phyloP scores from a whole-genome alignment of 768 basidiomycete species.

The Lactarius quietus region DNA sequence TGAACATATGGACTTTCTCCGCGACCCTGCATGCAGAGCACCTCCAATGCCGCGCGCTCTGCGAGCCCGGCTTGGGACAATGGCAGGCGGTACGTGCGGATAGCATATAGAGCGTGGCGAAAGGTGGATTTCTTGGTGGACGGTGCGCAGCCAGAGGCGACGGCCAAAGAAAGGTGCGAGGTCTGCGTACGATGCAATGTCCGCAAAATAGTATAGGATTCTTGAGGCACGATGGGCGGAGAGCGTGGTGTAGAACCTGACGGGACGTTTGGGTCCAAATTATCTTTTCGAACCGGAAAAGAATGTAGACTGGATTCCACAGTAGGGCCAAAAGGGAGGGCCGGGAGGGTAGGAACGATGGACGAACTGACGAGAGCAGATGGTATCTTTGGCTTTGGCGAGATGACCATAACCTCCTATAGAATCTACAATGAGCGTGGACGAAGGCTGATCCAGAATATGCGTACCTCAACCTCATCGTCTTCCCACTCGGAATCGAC shows the following conservation, averaged over 20 bases:
- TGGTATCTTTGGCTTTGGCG: conserved; percentile 17
- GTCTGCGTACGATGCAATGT: conserved; percentile 22
- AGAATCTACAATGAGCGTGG: background rate
- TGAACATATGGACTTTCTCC: conserved; percentile 20
- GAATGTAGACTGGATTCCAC: background rate
- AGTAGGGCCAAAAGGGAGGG: conserved; percentile 8
- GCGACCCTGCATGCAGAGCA: conserved; percentile 3
- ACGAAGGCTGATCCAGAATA: background rate
- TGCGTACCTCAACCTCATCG: conserved; percentile 26
- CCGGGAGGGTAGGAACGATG: conserved; percentile 1
- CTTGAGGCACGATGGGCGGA: background rate
- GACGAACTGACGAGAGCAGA: conserved; percentile 2
- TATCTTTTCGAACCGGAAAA: background rate
- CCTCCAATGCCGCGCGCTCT: conserved; percentile 19
- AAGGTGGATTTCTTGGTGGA: conserved; percentile 15
- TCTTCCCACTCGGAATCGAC: conserved; percentile 28
- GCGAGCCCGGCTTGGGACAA: conserved; percentile 12
- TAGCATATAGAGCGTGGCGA: conserved; percentile 22
- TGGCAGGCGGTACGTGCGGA: conserved; percentile 24
- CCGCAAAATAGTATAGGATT: conserved; percentile 25
- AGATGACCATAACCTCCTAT: conserved; percentile 27
- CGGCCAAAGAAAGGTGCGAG: conserved; percentile 21
- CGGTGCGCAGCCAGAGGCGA: conserved; percentile 11
- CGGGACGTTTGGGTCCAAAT: background rate
- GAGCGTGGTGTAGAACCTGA: background rate